Evolutionary conservation across 306 rosid genomes (phyloP).

Genomic region (Quercus parvula): DNA sequence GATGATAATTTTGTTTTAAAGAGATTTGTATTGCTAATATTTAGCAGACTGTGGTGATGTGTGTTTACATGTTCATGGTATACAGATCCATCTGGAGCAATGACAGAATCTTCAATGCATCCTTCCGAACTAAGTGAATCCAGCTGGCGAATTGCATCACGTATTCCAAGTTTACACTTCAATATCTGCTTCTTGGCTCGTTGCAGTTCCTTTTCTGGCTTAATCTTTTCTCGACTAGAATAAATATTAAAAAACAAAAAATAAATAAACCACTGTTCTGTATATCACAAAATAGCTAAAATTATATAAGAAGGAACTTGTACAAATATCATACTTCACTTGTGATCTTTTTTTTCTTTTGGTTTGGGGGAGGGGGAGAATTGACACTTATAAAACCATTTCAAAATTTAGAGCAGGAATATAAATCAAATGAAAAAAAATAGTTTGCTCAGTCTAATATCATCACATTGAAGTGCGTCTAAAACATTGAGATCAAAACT

Average conservation of each 20-base stretch:
- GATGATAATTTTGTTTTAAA: neutral
- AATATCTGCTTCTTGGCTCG: constrained; percentile 83
- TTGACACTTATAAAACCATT: neutral
- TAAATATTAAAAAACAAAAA: constrained; percentile 8
- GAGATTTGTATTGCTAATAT: neutral
- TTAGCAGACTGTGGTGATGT: neutral
- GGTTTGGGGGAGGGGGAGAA: neutral
- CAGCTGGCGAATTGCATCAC: constrained; percentile 72
- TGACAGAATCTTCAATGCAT: constrained; percentile 70
- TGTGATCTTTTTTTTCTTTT: neutral
- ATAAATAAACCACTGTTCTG: constrained; percentile 9
- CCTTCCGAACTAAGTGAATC: constrained; percentile 73
- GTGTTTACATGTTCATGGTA: constrained; percentile 66
- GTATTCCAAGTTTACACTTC: constrained; percentile 76
- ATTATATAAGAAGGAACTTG: neutral
- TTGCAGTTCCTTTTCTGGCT: constrained; percentile 81
- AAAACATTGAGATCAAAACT: neutral
- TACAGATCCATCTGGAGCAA: constrained; percentile 75
- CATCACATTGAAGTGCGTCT: neutral
- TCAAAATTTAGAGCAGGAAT: neutral
- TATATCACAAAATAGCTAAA: constrained; percentile 10
- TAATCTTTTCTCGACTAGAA: constrained; percentile 85
- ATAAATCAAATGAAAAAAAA: neutral
- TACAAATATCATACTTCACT: neutral
- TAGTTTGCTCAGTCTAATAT: neutral